Percentiles rank a stretch among this genome's conserved stretches.
These are phyloP conservation scores for Jimgerdemannia flammicorona DNA, from an alignment of 192 early-diverging fungal species.

Conservation along the genomic window DNA sequence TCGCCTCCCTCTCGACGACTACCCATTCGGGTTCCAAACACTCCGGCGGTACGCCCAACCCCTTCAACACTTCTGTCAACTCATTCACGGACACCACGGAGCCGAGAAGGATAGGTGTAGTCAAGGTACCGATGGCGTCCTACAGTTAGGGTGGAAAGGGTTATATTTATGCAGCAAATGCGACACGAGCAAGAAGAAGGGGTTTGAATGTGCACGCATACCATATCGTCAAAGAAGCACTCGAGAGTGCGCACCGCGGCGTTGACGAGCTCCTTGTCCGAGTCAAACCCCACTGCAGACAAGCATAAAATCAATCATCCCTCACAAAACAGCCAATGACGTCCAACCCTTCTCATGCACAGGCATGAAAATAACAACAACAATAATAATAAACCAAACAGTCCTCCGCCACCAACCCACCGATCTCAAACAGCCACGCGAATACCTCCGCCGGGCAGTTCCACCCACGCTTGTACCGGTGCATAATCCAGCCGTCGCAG, in stretches of 20 bases:
- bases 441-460: neutral
- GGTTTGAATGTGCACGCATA: neutral
- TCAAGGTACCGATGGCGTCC: neutral
- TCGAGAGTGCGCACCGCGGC: neutral
- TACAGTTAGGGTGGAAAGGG: too few species aligned
- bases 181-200: too few species aligned
- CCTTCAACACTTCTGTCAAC: neutral
- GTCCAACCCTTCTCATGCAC: too few species aligned
- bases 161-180: too few species aligned
- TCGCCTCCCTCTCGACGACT: neutral
- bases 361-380: too few species aligned
- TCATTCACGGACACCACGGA: neutral
- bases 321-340: too few species aligned
- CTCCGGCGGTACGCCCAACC: neutral
- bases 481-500: neutral
- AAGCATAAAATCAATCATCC: neutral
- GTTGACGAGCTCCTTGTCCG: neutral
- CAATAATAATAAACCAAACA: neutral
- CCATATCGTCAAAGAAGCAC: neutral
- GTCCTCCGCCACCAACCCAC: neutral
- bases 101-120: neutral
- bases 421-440: neutral
- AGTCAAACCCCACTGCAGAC: neutral
- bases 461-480: neutral
- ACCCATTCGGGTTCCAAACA: neutral